Base-by-base conservation (phyloP, 495 filamentous ascomycete species). In the Polyplosphaeria fusca region DNA sequence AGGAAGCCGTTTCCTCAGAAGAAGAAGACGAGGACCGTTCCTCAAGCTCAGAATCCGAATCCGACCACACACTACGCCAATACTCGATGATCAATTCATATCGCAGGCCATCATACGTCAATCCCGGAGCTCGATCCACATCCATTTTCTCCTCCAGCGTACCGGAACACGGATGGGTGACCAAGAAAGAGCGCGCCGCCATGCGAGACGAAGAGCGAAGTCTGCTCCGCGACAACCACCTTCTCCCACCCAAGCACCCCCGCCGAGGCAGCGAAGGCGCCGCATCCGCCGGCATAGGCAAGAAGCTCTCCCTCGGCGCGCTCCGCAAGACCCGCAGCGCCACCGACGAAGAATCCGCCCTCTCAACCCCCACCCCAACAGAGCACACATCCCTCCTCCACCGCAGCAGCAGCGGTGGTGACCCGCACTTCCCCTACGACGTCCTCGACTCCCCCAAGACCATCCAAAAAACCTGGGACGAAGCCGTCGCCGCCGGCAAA, bases 151-250 rank as follows among this genome's bases (percentile, higher is more conserved):
- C 64, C 68, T 72, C 67, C 64, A 63, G 68, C 35, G 66, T 73
- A 1, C 74, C 78, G 3, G 77, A 79, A 18, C 74, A 80, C 16
- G 70, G 70, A 2, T 71, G 71, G 26, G 67, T 88, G 37, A 82
- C 79, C 0, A 80, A 79, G 44, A 76, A 78, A 24, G 87, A 92
- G 52, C 76, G 77, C 13, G 74, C 81, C 39, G 75, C 80, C 37
- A 82, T 81, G n/a, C 78, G 85, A 18, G 73, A 81, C 22, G 87
- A 91, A 44, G 89, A 93, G 70, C 76, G 86, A 48, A 82, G 84
- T 53, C 71, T 96, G 38, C 69, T 95, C 24, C 76, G 85, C 46
- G 89, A 95, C 63, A 93, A 92, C 64, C 75, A 86, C 63, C 68
- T 93, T 52, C 78, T 90, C 13, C 78, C 82, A 5, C 80, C 84